Evolutionary conservation across 148 eudicot species (phyloP), one percentile per base, ranked within the genome.

Genomic region (Bassia scoparia): DNA sequence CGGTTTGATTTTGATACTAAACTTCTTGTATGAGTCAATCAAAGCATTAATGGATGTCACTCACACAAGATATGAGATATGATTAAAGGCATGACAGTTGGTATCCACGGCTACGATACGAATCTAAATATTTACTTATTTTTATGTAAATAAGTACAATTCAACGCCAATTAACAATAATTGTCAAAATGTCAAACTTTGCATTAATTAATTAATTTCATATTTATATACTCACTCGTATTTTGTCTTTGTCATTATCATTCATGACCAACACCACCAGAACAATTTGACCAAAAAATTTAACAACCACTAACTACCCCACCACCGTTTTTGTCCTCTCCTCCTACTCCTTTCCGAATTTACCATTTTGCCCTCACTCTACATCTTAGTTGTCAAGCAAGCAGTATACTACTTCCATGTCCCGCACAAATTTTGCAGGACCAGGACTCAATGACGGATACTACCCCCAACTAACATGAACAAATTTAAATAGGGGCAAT

Each of bases 71-170:
- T 3, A 37, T 8, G 12, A 14, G 56, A 53, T 53, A 53, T 53
- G 8, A 15, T 17, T 14, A 3, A 37, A 7, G 7, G 46, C 35
- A 59, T n/a, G n/a, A n/a, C n/a, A 59, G 30, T 59, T 20, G 63
- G 63, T 59, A 59, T 59, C 15, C 35, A 15, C 63, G 63, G 63
- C n/a, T n/a, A n/a, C n/a, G 63, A 0, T 59, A 59, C 37, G 63
- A 59, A 59, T 59, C 63, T 59, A n/a, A n/a, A n/a, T n/a, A n/a
- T n/a, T n/a, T n/a, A n/a, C n/a, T n/a, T 24, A 11, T n/a, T 4
- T 53, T 53, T 23, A 26, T 20, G n/a, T 53, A 6, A 53, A 20
- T 20, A 14, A 52, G 61, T 6, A 26, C 63, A 30, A 59, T 59
- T 59, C 63, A 59, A 59, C 63, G 63, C 63, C 30, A 27, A 2